These are phyloP conservation scores for Adansonia gregorii DNA, from an alignment of 441 rosid genomes.

Conservation along the genomic window DNA sequence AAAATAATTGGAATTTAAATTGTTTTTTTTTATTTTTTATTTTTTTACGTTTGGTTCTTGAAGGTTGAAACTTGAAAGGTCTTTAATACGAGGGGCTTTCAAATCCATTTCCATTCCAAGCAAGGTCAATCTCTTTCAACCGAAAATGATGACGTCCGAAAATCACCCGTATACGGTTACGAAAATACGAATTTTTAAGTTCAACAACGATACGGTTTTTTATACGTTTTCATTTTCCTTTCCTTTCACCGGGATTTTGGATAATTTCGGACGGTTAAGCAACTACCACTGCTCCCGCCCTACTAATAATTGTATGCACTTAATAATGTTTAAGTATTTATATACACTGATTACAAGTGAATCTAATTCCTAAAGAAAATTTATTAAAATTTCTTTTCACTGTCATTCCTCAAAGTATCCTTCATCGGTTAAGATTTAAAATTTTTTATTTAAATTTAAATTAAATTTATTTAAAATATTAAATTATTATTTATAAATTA, in stretches of 20 bases:
- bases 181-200: background rate
- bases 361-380: background rate
- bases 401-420: no score
- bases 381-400: no score
- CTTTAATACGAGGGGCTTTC: constrained; percentile 33
- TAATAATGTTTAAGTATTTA: background rate
- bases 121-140: constrained; percentile 16
- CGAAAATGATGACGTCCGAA: background rate
- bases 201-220: background rate
- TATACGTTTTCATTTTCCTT: background rate
- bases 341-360: background rate
- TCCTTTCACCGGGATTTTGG: background rate
- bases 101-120: constrained; percentile 33
- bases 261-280: constrained; percentile 1
- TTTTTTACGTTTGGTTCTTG: background rate
- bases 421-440: no score
- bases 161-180: constrained; percentile 7
- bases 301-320: no score
- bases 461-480: no score
- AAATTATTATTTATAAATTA: no score
- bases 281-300: background rate
- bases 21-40: background rate
- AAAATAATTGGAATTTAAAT: background rate
- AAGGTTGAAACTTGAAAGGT: constrained; percentile 6
- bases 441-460: no score